Percentiles rank a stretch among this genome's conserved stretches.
Conservation (phyloP, 1,139 yeast genomes). For the Diutina scorzettiae region DNA sequence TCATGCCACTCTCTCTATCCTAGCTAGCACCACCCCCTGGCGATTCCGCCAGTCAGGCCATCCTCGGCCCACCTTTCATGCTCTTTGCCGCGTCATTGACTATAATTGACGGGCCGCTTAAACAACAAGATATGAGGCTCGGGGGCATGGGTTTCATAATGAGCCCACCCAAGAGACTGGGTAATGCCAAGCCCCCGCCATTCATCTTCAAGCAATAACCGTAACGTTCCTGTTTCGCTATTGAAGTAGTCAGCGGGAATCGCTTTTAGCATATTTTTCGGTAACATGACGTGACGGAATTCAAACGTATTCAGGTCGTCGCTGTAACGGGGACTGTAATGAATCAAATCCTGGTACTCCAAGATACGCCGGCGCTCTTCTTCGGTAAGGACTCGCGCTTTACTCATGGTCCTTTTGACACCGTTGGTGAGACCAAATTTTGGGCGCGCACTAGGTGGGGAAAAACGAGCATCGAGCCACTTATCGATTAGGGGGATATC, state of each 20-base stretch:
- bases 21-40: no score
- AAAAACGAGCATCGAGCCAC: no score
- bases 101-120: conserved; percentile 46
- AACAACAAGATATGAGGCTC: conserved; percentile 94
- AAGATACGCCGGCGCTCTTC: conserved; percentile 76
- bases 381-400: conserved; percentile 64
- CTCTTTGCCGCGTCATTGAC: no score
- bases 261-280: conserved; percentile 88
- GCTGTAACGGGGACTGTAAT: conserved; percentile 83
- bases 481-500: no score
- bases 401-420: no score
- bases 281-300: conserved; percentile 87
- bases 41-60: no score
- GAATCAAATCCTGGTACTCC: conserved; percentile 89
- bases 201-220: conserved; percentile 87
- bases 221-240: conserved; percentile 87
- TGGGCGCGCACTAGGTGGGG: no score
- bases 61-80: no score
- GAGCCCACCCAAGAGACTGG: conserved; percentile 96
- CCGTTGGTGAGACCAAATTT: no score
- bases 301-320: conserved; percentile 67
- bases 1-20: no score
- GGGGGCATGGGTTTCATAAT: conserved; percentile 96
- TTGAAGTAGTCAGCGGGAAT: conserved; percentile 96
- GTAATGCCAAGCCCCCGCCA: conserved; percentile 99